Evolutionary conservation across 2,329 filamentous ascomycete genomes (phyloP), one percentile per base, ranked within the genome.

Genomic region (Pseudogymnoascus sp.): DNA sequence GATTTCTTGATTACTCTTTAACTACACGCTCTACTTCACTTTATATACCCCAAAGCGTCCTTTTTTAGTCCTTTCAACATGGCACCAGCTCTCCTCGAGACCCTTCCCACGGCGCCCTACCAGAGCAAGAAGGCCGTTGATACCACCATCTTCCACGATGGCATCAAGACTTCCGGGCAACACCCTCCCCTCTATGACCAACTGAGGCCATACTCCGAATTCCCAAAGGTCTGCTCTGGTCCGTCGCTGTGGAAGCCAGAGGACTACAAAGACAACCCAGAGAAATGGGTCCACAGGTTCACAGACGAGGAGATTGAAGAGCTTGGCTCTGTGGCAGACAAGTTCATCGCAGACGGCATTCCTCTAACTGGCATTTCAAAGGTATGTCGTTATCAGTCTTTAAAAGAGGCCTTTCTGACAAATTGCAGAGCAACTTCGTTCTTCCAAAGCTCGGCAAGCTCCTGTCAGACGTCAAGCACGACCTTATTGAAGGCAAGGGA

Each of bases 401-500:
- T 10, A 37, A 23, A 28, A 36, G 34, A 6, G 37, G 37, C 28
- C 23, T 53, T 16, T 31, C 65, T 69, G 7, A 68, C 37, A 16
- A 46, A 46, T 21, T 4, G n/a, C 25, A 73, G 71, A 65, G 69
- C 34, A 85, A 85, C 71, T 90, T 90, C 74, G 77, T 75, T 2
- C 80, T 90, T 1, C 84, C 85, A 1, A 79, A 75, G 12, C 80
- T 90, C 40, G 76, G 79, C 7, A 67, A 71, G 1, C 81, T 84
- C 63, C 77, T 90, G 16, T 75, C 74, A 5, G 75, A 80, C 2
- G 79, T 90, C 65, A 82, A 85, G 60, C 78, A 82, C 16, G 88
- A 90, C 66, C 78, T 90, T n/a, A 76, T 96, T 63, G 84, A 96
- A 72, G 91, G 90, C 67, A 95, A 95, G 71, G 92, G 92, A 14